These are phyloP conservation scores for Spergularia azorica DNA, from an alignment of 179 eudicot species.

Conservation along the genomic window DNA sequence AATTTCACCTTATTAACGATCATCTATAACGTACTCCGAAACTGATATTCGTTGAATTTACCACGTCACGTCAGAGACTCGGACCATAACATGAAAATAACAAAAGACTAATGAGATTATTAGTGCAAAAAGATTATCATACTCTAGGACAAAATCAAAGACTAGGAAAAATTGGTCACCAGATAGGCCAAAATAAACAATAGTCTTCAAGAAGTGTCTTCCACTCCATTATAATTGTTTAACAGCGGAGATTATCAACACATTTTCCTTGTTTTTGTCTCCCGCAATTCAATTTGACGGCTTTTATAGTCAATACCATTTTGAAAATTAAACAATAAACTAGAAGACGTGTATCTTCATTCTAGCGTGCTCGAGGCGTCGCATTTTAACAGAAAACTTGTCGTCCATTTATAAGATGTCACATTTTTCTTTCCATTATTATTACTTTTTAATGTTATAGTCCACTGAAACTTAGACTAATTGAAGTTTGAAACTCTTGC, in stretches of 20 bases:
- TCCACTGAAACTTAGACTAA: too few relatives aligned
- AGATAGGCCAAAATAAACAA: too few relatives aligned
- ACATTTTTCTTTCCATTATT: background rate
- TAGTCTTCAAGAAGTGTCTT: background rate
- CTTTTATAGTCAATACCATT: constrained; percentile 18
- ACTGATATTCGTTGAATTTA: too few relatives aligned
- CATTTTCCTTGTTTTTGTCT: background rate
- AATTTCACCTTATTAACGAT: too few relatives aligned
- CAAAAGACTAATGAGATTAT: too few relatives aligned
- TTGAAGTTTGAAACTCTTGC: too few relatives aligned
- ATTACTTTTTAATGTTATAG: background rate
- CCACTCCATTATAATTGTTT: background rate
- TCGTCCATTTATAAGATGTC: background rate
- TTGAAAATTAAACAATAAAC: background rate
- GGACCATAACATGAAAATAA: too few relatives aligned
- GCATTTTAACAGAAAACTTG: constrained; percentile 14
- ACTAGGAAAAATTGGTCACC: too few relatives aligned
- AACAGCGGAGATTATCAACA: background rate
- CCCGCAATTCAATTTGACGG: background rate
- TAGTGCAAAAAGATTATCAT: too few relatives aligned
- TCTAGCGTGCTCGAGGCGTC: constrained; percentile 28
- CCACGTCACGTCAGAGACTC: too few relatives aligned
- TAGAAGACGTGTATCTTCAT: background rate
- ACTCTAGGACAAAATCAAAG: too few relatives aligned
- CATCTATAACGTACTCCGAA: too few relatives aligned